Conservation (phyloP, 2,329 filamentous ascomycete species). For the Tolypocladium tundrense region DNA sequence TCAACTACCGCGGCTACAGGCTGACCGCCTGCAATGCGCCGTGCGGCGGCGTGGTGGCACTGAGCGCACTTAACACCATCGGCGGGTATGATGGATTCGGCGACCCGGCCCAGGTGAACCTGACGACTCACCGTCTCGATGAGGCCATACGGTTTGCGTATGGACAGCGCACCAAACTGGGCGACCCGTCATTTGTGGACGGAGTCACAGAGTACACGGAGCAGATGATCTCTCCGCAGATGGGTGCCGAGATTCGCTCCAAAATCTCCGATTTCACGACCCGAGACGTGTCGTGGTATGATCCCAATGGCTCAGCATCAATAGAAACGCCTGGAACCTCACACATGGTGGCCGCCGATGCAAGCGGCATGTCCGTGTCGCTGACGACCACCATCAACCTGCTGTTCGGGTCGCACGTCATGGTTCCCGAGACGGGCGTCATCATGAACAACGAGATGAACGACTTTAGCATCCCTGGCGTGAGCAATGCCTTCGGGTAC, state of each 20-base stretch:
- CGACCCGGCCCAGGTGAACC: conserved; percentile 35
- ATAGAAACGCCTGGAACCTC: conserved; percentile 56
- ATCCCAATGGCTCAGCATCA: conserved; percentile 35
- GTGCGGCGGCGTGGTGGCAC: conserved; percentile 60
- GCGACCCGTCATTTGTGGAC: conserved; percentile 62
- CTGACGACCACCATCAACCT: conserved; percentile 76
- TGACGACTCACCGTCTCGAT: conserved; percentile 70
- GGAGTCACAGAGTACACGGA: conserved; percentile 52
- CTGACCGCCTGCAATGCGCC: conserved; percentile 60
- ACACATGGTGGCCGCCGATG: conserved; percentile 58
- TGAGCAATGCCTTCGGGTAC: conserved; percentile 67
- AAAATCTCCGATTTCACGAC: conserved; percentile 32
- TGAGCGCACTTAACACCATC: conserved; percentile 66
- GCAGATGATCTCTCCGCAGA: conserved; percentile 50
- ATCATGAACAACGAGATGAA: conserved; percentile 57
- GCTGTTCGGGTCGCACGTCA: conserved; percentile 63
- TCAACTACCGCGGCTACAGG: conserved; percentile 60
- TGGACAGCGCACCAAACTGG: conserved; percentile 60
- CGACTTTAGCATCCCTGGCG: conserved; percentile 69
- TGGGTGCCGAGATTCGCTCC: conserved; percentile 40
- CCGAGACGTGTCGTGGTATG: conserved; percentile 29
- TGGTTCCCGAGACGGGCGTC: conserved; percentile 73
- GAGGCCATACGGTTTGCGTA: conserved; percentile 80
- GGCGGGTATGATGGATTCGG: conserved; percentile 60
- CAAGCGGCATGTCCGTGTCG: conserved; percentile 60